phyloP scores from a whole-genome alignment of 345 rosid genomes.

The Heritiera littoralis region DNA sequence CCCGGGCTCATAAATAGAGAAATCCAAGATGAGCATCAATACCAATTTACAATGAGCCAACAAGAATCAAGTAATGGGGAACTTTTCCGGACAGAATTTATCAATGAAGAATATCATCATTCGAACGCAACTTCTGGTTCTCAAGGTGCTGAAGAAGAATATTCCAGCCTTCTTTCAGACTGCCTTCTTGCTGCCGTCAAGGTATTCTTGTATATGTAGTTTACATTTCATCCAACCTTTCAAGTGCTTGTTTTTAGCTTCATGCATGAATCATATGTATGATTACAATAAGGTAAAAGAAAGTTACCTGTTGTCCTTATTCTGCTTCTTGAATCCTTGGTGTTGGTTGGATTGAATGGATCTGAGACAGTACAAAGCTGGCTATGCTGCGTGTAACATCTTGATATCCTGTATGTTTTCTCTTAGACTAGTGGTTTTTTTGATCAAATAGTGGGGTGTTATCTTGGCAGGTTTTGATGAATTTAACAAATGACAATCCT shows the following conservation, averaged over 20 bases:
- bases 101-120: conserved; percentile 32
- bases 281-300: background rate
- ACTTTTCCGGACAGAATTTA: conserved; percentile 38
- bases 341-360: background rate
- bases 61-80: conserved; percentile 45
- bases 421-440: background rate
- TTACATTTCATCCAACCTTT: conserved; percentile 4
- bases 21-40: conserved; percentile 37
- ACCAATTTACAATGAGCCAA: conserved; percentile 40
- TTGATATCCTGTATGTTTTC: conserved; percentile 6
- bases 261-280: background rate
- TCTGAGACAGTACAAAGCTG: background rate
- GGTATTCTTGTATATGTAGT: conserved; percentile 43
- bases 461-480: conserved; percentile 79
- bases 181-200: conserved; percentile 90
- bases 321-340: background rate
- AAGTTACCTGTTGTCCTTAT: background rate
- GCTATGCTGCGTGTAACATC: conserved; percentile 3
- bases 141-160: conserved; percentile 51
- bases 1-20: conserved; percentile 36
- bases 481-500: conserved; percentile 87
- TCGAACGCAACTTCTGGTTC: conserved; percentile 43
- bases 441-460: conserved; percentile 15
- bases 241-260: conserved; percentile 7
- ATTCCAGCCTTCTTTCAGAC: conserved; percentile 60